phyloP scores from a whole-genome alignment of 768 basidiomycete genomes.

The Hemileccinum rubropunctum region DNA sequence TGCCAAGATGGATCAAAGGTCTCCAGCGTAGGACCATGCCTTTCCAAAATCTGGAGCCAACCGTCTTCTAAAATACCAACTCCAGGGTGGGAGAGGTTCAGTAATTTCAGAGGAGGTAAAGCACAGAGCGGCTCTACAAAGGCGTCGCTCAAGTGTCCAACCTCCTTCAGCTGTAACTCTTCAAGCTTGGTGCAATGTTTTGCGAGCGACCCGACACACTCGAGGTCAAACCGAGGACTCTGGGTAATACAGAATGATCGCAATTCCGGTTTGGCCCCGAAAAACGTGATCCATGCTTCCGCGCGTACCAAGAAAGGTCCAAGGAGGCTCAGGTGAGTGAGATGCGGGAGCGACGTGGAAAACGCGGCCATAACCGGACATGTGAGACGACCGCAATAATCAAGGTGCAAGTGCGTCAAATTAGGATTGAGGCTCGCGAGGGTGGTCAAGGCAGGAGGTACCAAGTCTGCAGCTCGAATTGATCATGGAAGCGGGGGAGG shows the following conservation, averaged over 20 bases:
- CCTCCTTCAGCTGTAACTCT: slow-evolving; percentile 76
- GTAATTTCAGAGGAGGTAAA: slow-evolving; percentile 40
- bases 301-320: slow-evolving; percentile 84
- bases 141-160: slow-evolving; percentile 66
- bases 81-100: slow-evolving; percentile 71
- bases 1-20: slow-evolving; percentile 75
- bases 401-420: slow-evolving; percentile 73
- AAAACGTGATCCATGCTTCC: slow-evolving; percentile 72
- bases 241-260: slow-evolving; percentile 78
- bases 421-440: slow-evolving; percentile 84
- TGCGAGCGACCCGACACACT: slow-evolving; percentile 60
- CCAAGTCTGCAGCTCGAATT: slow-evolving; percentile 51
- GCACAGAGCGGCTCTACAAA: slow-evolving; percentile 54
- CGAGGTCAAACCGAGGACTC: slow-evolving; percentile 79
- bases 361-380: slow-evolving; percentile 58
- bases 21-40: slow-evolving; percentile 52
- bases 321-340: slow-evolving; percentile 74
- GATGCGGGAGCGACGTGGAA: slow-evolving; percentile 57
- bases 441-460: slow-evolving; percentile 61
- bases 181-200: slow-evolving; percentile 48
- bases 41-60: slow-evolving; percentile 51
- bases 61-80: slow-evolving; percentile 54
- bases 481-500: not conserved
- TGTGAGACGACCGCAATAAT: slow-evolving; percentile 83
- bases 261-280: slow-evolving; percentile 60